A percentile compares a stretch with the other conserved stretches of the same genome.
These are phyloP conservation scores for Secale cereale DNA, from an alignment of 176 grass and related monocot genomes.

Conservation along the genomic window DNA sequence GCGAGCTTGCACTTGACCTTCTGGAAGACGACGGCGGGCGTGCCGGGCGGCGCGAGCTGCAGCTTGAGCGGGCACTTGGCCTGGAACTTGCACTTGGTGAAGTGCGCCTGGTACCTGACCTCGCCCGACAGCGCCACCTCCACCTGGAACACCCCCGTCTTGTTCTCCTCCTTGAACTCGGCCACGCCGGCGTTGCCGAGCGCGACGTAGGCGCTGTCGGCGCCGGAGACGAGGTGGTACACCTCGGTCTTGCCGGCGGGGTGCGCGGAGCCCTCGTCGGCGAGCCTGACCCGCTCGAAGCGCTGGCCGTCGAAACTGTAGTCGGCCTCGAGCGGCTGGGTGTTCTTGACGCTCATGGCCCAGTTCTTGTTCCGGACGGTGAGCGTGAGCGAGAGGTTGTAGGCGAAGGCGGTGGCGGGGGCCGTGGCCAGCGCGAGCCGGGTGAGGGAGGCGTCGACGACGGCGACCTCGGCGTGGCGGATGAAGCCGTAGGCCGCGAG, in stretches of 20 bases:
- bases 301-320: constrained; percentile 15
- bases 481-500: constrained; percentile 8
- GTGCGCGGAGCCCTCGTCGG: not conserved
- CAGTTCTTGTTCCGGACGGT: constrained; percentile 31
- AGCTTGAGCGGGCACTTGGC: too few species aligned
- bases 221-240: constrained; percentile 1
- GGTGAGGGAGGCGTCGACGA: constrained; percentile 33
- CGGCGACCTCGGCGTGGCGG: not conserved
- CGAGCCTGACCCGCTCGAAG: constrained; percentile 24
- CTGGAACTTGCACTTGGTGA: too few species aligned
- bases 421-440: constrained; percentile 20
- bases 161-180: too few species aligned
- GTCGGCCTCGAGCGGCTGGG: constrained; percentile 6
- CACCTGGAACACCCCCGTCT: too few species aligned
- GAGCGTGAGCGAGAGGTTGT: constrained; percentile 16
- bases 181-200: not conserved
- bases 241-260: not conserved
- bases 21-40: too few species aligned
- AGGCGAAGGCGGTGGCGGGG: not conserved
- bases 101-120: too few species aligned
- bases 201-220: not conserved
- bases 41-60: too few species aligned
- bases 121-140: too few species aligned
- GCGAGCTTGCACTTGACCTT: too few species aligned
- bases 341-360: constrained; percentile 19